Evolutionary conservation across 768 basidiomycete species (phyloP).

Genomic region (Auricularia sp.): DNA sequence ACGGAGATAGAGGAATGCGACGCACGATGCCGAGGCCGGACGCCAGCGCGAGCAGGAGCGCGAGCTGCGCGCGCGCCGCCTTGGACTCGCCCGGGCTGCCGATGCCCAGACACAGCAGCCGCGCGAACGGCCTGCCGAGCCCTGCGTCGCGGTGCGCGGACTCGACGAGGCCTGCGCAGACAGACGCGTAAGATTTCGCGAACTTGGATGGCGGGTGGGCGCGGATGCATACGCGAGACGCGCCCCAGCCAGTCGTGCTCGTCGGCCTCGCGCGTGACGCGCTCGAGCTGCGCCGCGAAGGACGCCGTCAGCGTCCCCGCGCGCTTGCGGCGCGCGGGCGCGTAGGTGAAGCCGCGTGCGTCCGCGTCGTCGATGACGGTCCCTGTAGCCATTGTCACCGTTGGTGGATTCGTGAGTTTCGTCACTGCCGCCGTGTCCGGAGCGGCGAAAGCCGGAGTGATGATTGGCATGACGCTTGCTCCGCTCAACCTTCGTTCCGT

Average conservation of each 20-base stretch:
- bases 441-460: no score
- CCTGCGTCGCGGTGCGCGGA: not conserved
- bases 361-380: not conserved
- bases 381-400: no score
- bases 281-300: not conserved
- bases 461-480: no score
- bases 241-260: not conserved
- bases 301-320: not conserved
- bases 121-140: not conserved
- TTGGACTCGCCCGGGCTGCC: constrained; percentile 59
- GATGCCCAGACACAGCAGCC: constrained; percentile 58
- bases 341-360: not conserved
- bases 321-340: not conserved
- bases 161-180: not conserved
- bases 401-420: no score
- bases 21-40: constrained; percentile 50
- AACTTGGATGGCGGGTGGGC: not conserved
- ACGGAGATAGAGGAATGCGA: constrained; percentile 18
- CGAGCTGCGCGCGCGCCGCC: constrained; percentile 59
- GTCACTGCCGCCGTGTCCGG: no score
- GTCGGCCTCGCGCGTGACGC: not conserved
- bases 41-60: constrained; percentile 49
- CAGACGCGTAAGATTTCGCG: not conserved
- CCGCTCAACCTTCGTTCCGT: no score
- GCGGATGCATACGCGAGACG: not conserved